These are phyloP conservation scores for Phytophthora lateralis DNA, from an alignment of 352 stramenopile species.

Conservation along the genomic window DNA sequence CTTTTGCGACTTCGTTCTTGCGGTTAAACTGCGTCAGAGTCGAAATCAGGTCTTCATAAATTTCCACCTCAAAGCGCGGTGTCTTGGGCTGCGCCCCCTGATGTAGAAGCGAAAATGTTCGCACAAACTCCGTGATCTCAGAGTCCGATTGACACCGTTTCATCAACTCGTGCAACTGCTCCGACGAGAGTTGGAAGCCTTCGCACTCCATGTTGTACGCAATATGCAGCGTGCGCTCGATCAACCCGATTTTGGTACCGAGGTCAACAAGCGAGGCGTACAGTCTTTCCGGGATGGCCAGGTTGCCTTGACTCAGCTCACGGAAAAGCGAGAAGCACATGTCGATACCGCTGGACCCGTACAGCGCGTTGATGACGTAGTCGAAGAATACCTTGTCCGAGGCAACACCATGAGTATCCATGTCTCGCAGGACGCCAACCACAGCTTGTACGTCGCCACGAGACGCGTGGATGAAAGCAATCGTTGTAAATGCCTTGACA, in stretches of 20 bases:
- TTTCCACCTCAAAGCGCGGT: constrained; percentile 51
- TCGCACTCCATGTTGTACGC: constrained; percentile 89
- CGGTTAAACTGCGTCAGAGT: constrained; percentile 52
- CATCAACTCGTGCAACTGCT: constrained; percentile 60
- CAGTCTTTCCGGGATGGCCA: constrained; percentile 59
- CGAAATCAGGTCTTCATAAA: constrained; percentile 64
- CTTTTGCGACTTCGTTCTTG: constrained; percentile 48
- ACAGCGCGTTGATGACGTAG: constrained; percentile 61
- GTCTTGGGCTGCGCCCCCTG: constrained; percentile 40
- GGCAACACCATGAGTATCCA: constrained; percentile 39
- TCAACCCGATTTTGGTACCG: constrained; percentile 61
- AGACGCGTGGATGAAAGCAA: constrained; percentile 66
- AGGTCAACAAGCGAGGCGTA: constrained; percentile 65
- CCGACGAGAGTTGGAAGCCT: constrained; percentile 53
- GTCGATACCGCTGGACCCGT: constrained; percentile 65
- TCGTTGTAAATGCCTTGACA: constrained; percentile 71
- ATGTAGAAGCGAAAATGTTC: constrained; percentile 73
- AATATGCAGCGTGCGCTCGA: constrained; percentile 73
- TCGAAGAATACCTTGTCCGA: constrained; percentile 70
- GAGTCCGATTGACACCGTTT: constrained; percentile 44
- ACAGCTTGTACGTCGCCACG: constrained; percentile 59
- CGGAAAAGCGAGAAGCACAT: constrained; percentile 74
- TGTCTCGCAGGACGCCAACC: constrained; percentile 51
- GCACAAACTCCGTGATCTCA: constrained; percentile 62
- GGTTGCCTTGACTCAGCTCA: constrained; percentile 45